These are phyloP conservation scores for Candida lessepsii DNA, from an alignment of 805 yeast genomes.

Conservation along the genomic window DNA sequence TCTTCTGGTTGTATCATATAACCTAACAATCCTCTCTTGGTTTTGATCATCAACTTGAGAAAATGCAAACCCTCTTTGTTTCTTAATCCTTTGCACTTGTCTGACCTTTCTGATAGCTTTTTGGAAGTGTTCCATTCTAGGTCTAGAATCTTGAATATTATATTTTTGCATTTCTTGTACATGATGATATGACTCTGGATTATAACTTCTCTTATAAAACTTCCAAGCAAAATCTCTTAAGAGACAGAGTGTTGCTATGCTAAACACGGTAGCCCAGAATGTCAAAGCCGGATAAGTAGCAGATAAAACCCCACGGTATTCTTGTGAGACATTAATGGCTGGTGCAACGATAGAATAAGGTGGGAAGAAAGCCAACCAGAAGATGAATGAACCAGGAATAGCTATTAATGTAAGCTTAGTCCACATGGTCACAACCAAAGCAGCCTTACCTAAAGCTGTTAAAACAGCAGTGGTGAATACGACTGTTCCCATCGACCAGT, in stretches of 20 bases:
- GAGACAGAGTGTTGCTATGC: constrained; percentile 75
- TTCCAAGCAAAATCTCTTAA: constrained; percentile 92
- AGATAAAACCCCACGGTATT: constrained; percentile 75
- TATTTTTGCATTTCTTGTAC: constrained; percentile 97
- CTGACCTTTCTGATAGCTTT: constrained; percentile 95
- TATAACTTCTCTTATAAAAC: constrained; percentile 86
- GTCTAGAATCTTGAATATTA: constrained; percentile 88
- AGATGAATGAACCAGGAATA: constrained; percentile 85
- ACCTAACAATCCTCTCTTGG: constrained; percentile 85
- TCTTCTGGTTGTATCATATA: constrained; percentile 90
- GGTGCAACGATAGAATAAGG: constrained; percentile 86
- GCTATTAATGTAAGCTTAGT: constrained; percentile 89
- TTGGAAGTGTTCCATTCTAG: constrained; percentile 96
- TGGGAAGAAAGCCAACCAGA: constrained; percentile 89
- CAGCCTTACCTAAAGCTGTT: constrained; percentile 94
- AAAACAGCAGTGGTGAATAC: constrained; percentile 82
- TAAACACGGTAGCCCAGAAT: constrained; percentile 80
- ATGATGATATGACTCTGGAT: constrained; percentile 89
- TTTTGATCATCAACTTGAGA: constrained; percentile 90
- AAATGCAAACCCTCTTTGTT: constrained; percentile 97
- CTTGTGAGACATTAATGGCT: constrained; percentile 71
- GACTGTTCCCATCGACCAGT: constrained; percentile 95
- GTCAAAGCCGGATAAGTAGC: constrained; percentile 74
- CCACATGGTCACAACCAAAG: constrained; percentile 88
- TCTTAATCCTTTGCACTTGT: constrained; percentile 96